Percentiles rank a stretch among this genome's conserved stretches.
Evolutionary conservation across 371 early-diverging fungal genomes (phyloP).

Genomic region (Capniomyces stellatus): DNA sequence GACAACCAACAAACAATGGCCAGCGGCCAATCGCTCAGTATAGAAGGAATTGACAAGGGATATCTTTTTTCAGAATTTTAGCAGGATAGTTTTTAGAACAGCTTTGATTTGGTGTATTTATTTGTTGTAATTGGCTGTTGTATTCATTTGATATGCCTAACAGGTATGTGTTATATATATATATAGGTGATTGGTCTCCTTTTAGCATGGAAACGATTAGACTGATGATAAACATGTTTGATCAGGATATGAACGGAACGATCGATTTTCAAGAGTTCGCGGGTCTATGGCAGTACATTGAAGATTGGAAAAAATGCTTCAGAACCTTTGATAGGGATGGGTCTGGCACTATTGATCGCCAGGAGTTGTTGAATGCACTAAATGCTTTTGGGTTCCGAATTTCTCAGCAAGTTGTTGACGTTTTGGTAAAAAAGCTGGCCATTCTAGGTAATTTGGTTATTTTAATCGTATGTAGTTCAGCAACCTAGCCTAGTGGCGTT

Average conservation of each 20-base stretch:
- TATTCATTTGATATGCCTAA: no score
- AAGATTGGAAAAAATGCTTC: conserved; percentile 53
- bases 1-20: no score
- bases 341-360: conserved; percentile 41
- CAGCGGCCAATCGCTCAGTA: no score
- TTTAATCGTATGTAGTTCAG: no score
- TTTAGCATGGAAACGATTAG: conserved; percentile 52
- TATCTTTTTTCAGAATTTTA: no score
- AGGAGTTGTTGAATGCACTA: conserved; percentile 42
- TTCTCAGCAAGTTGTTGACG: conserved; percentile 31
- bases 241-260: conserved; percentile 39
- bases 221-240: conserved; percentile 51
- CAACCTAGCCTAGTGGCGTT: no score
- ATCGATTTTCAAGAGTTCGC: conserved; percentile 42
- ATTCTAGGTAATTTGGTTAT: conserved; percentile 21
- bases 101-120: no score
- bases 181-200: conserved; percentile 38
- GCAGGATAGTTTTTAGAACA: no score
- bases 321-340: conserved; percentile 40
- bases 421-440: conserved; percentile 53
- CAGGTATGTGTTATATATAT: no score
- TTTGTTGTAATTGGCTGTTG: no score
- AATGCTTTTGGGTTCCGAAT: conserved; percentile 50
- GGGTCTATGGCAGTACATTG: conserved; percentile 45
- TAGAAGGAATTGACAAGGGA: no score